A percentile compares a stretch with the other conserved stretches of the same genome.
phyloP scores from a whole-genome alignment of 2,329 filamentous ascomycete genomes.

The Cercospora sesami region DNA sequence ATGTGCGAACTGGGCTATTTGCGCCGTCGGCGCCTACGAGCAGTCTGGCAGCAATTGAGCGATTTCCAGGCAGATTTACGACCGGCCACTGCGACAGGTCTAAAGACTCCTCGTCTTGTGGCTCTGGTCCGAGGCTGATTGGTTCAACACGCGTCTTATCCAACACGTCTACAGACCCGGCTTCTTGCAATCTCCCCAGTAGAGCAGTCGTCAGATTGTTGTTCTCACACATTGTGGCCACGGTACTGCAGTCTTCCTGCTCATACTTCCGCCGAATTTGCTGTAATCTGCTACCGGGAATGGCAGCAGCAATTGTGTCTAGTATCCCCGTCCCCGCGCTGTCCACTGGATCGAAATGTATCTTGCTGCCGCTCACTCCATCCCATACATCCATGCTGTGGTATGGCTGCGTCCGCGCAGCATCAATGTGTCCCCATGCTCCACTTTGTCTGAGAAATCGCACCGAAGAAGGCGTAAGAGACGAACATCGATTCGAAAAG shows the following conservation, averaged over 20 bases:
- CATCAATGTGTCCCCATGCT: slow-evolving; percentile 76
- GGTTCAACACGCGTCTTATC: slow-evolving; percentile 74
- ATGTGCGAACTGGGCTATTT: slow-evolving; percentile 87
- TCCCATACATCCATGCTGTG: slow-evolving; percentile 99
- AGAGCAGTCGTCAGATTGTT: slow-evolving; percentile 80
- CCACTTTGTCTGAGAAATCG: slow-evolving; percentile 76
- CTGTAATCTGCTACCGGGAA: slow-evolving; percentile 34
- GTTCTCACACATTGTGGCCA: slow-evolving; percentile 98
- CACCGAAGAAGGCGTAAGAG: slow-evolving; percentile 85
- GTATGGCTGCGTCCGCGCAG: slow-evolving; percentile 77
- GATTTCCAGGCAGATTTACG: slow-evolving; percentile 67
- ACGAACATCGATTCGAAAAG: slow-evolving; percentile 95
- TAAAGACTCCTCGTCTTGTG: slow-evolving; percentile 54
- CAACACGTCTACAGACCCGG: slow-evolving; percentile 70
- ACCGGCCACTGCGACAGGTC: slow-evolving; percentile 88
- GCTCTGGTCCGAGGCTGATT: slow-evolving; percentile 71
- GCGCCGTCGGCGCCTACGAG: slow-evolving; percentile 92
- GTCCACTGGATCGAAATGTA: slow-evolving; percentile 65
- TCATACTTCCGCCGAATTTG: slow-evolving; percentile 31
- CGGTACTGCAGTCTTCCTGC: slow-evolving; percentile 44
- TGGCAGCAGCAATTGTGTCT: slow-evolving; percentile 32
- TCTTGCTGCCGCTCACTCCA: slow-evolving; percentile 79
- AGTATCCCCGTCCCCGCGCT: slow-evolving; percentile 27
- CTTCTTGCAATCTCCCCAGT: slow-evolving; percentile 53
- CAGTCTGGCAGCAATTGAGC: slow-evolving; percentile 71